These are phyloP conservation scores for Plantago lanceolata DNA, from an alignment of 305 asterid species.

Conservation along the genomic window DNA sequence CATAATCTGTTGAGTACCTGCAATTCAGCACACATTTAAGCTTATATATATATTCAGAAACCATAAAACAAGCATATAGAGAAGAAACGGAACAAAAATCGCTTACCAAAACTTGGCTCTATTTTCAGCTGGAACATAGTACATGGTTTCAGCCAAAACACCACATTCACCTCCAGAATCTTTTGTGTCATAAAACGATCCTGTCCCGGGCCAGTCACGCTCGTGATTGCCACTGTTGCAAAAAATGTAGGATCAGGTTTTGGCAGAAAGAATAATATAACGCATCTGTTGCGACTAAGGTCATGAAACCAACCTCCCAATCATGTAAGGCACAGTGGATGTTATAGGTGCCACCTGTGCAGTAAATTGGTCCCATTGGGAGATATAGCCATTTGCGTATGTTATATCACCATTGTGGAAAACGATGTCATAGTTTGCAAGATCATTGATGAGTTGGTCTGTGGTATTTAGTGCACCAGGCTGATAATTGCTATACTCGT, in stretches of 20 bases:
- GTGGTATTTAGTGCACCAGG: constrained; percentile 73
- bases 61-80: not conserved
- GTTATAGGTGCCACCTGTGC: constrained; percentile 75
- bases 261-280: not conserved
- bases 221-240: constrained; percentile 73
- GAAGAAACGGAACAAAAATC: not conserved
- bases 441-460: constrained; percentile 58
- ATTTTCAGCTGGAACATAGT: constrained; percentile 68
- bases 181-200: constrained; percentile 51
- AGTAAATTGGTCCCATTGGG: constrained; percentile 87
- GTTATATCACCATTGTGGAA: constrained; percentile 71
- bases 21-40: constrained; percentile 11
- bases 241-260: constrained; percentile 18
- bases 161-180: constrained; percentile 93
- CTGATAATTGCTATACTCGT: constrained; percentile 69
- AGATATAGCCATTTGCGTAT: constrained; percentile 72
- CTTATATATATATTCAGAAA: not conserved
- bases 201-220: constrained; percentile 71
- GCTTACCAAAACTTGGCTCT: constrained; percentile 63
- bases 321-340: constrained; percentile 73
- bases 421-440: constrained; percentile 55
- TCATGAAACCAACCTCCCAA: constrained; percentile 50
- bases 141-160: constrained; percentile 73
- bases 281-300: constrained; percentile 4
- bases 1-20: constrained; percentile 81